These are phyloP conservation scores for Galium porrigens DNA, from an alignment of 305 asterid species.

Conservation along the genomic window DNA sequence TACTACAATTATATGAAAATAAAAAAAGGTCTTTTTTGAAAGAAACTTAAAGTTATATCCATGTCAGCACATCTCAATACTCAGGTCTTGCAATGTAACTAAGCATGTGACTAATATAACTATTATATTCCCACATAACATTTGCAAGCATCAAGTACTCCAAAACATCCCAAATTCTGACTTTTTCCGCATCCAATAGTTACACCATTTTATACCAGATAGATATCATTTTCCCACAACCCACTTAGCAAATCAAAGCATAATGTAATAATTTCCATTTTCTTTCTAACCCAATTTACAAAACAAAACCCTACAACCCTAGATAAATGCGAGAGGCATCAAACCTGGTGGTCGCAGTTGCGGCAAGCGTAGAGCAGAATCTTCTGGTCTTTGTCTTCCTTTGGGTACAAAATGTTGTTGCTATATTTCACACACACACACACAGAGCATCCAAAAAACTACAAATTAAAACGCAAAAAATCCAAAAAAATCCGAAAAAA, in stretches of 20 bases:
- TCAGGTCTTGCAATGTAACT: neutral
- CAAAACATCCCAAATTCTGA: neutral
- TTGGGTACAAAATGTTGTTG: slow-evolving; percentile 92
- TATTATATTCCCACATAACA: neutral
- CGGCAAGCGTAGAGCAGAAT: slow-evolving; percentile 83
- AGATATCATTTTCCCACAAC: neutral
- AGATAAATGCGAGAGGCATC: neutral
- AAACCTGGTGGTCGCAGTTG: slow-evolving; percentile 86
- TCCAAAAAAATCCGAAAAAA: neutral
- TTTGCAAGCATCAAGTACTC: neutral
- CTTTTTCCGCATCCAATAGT: neutral
- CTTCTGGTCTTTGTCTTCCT: slow-evolving; percentile 85
- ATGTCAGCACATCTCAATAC: too few species aligned
- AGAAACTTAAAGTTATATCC: neutral
- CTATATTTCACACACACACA: slow-evolving; percentile 21
- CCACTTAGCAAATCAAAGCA: neutral
- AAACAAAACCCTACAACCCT: slow-evolving; percentile 7
- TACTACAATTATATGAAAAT: too few species aligned
- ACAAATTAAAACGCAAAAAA: neutral
- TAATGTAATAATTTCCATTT: too few species aligned
- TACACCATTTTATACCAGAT: neutral
- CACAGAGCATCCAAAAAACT: neutral
- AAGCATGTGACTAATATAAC: neutral
- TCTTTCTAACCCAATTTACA: neutral
- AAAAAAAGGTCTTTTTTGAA: neutral